These are phyloP conservation scores for Penicillium bialowiezense DNA, from an alignment of 495 filamentous ascomycete genomes.

Conservation along the genomic window DNA sequence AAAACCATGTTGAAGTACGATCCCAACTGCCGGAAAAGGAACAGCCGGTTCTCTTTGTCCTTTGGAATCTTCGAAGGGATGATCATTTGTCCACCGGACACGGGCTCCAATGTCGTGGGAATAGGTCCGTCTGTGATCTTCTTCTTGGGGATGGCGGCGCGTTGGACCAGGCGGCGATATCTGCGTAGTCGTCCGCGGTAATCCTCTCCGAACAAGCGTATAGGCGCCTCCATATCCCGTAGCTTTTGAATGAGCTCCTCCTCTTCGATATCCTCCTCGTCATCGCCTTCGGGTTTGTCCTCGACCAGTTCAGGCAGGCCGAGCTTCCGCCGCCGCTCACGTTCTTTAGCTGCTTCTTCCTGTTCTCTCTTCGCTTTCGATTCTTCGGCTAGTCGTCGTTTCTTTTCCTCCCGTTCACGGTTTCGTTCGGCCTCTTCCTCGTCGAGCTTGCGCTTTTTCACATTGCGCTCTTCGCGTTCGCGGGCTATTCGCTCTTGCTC, in stretches of 20 bases:
- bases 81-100: slow-evolving; percentile 86
- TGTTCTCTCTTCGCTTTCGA: slow-evolving; percentile 65
- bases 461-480: slow-evolving; percentile 62
- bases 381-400: slow-evolving; percentile 76
- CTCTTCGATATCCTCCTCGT: slow-evolving; percentile 67
- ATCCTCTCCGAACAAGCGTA: slow-evolving; percentile 78
- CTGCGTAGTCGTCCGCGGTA: slow-evolving; percentile 65
- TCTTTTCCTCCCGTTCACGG: slow-evolving; percentile 73
- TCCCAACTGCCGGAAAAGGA: slow-evolving; percentile 81
- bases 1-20: slow-evolving; percentile 94
- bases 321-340: slow-evolving; percentile 50
- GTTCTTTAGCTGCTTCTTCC: slow-evolving; percentile 58
- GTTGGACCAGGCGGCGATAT: slow-evolving; percentile 58
- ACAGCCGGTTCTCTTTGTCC: slow-evolving; percentile 53
- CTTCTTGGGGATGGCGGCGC: slow-evolving; percentile 38
- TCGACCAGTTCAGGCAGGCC: slow-evolving; percentile 68
- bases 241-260: slow-evolving; percentile 66
- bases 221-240: slow-evolving; percentile 69
- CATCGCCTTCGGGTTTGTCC: slow-evolving; percentile 38
- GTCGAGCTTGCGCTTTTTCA: slow-evolving; percentile 83
- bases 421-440: slow-evolving; percentile 74
- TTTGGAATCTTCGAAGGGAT: slow-evolving; percentile 60
- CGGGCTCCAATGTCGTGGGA: slow-evolving; percentile 67
- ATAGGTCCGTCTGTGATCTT: slow-evolving; percentile 61
- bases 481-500: slow-evolving; percentile 69